Base-by-base conservation (phyloP, 2,329 filamentous ascomycete genomes). In the Trichoderma hamatum region DNA sequence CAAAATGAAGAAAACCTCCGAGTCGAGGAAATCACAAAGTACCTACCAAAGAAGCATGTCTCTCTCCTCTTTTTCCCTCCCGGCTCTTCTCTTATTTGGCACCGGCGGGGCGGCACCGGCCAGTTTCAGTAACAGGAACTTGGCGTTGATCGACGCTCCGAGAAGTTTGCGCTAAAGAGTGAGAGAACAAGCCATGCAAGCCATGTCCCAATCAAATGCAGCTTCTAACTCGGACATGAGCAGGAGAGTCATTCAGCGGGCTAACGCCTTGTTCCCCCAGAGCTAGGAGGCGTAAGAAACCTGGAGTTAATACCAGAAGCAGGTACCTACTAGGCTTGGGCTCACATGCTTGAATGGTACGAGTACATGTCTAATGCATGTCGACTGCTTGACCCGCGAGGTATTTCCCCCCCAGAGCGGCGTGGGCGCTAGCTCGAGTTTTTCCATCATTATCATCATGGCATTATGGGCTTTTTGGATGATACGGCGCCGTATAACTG, bases 121-220 rank as follows among this genome's bases (percentile, higher is more conserved):
- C 62, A 65, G 62, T 56, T 56, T 56, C 62, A 63, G 46, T 32
- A 63, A 46, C 9, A 61, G 19, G 19, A 36, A 34, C 13, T 63
- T 51, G 60, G 60, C 52, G 36, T 65, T 56, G 62, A 65, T 65
- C 62, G 62, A 52, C 60, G 60, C 43, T 63, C 26, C 30, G 55
- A 36, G 55, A 32, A 32, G 46, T 52, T 56, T 3, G 52, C 62
- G 62, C 62, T 65, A 65, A 21, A 46, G 26, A 54, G 3, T 21
- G 51, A 19, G 21, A 55, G 39, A 21, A 2, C 24, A 49, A 55
- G 16, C 19, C 16, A 46, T 26, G 34, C 28, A n/a, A n/a, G n/a
- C 56, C 34, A 7, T 43, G 16, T 43, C 19, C 39, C 16, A n/a
- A 43, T 43, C 39, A 26, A 13, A 43, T 32, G 11, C 16, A 19